These are phyloP conservation scores for Keithomyces neogunnii DNA, from an alignment of 2,329 filamentous ascomycete genomes.

Conservation along the genomic window DNA sequence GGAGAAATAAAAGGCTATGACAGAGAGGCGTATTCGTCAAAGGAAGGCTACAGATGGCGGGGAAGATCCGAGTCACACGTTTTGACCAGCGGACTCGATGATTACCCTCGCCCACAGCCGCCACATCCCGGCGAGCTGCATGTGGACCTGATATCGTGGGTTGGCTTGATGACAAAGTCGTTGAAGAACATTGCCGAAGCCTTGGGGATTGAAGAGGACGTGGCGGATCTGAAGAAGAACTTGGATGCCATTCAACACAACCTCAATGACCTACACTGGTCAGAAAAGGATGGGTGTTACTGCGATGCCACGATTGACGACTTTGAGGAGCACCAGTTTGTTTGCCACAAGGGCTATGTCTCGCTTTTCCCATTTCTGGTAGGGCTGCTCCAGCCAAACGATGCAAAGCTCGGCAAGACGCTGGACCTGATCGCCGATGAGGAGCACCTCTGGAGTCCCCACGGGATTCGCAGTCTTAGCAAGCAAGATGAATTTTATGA, in stretches of 20 bases:
- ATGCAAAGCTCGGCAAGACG: slow-evolving; percentile 63
- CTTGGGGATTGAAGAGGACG: slow-evolving; percentile 71
- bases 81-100: slow-evolving; percentile 87
- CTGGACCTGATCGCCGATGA: slow-evolving; percentile 73
- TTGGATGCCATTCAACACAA: slow-evolving; percentile 75
- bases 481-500: slow-evolving; percentile 76
- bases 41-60: slow-evolving; percentile 91
- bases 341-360: slow-evolving; percentile 96
- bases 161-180: slow-evolving; percentile 91
- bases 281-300: slow-evolving; percentile 68
- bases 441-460: slow-evolving; percentile 79
- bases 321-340: slow-evolving; percentile 80
- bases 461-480: slow-evolving; percentile 85
- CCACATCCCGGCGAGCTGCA: slow-evolving; percentile 95
- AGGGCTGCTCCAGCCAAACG: slow-evolving; percentile 67
- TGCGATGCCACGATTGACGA: slow-evolving; percentile 95
- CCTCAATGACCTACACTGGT: slow-evolving; percentile 91
- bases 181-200: slow-evolving; percentile 70
- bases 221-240: slow-evolving; percentile 59
- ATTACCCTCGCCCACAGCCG: slow-evolving; percentile 89
- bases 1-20: slow-evolving; percentile 91
- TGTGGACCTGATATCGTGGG: slow-evolving; percentile 90
- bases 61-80: slow-evolving; percentile 82
- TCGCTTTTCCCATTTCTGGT: slow-evolving; percentile 88
- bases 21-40: slow-evolving; percentile 76